These are phyloP conservation scores for Colletotrichum camelliae DNA, from an alignment of 2,329 filamentous ascomycete species.

Conservation along the genomic window DNA sequence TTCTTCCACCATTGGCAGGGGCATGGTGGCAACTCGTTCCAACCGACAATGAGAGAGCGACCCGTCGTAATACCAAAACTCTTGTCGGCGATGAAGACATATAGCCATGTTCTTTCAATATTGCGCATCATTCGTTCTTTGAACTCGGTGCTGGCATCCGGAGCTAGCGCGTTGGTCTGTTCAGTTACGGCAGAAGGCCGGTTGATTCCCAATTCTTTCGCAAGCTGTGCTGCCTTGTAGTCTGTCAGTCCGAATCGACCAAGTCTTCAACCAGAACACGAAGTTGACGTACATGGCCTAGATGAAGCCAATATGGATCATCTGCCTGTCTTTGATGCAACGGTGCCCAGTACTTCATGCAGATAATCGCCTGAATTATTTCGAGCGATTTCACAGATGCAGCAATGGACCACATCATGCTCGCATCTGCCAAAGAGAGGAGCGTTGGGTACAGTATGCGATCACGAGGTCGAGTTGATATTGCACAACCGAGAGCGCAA, in stretches of 20 bases:
- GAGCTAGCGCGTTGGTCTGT: constrained; percentile 20
- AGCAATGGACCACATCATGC: constrained; percentile 30
- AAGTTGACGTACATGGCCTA: constrained; percentile 24
- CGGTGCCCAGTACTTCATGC: constrained; percentile 29
- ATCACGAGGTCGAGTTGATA: constrained; percentile 28
- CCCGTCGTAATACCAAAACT: constrained; percentile 21
- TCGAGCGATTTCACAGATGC: constrained; percentile 28
- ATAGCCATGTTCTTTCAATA: constrained; percentile 20
- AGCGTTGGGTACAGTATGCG: constrained; percentile 26
- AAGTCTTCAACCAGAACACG: neutral
- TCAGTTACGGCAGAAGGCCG: constrained; percentile 22
- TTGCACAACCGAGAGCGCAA: constrained; percentile 29
- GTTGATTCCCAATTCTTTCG: constrained; percentile 27
- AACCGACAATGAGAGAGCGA: constrained; percentile 11
- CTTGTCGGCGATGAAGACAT: constrained; percentile 20
- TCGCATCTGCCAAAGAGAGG: constrained; percentile 26
- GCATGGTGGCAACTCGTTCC: constrained; percentile 15
- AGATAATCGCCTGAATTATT: constrained; percentile 28
- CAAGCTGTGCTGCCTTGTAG: constrained; percentile 25
- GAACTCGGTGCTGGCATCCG: constrained; percentile 3
- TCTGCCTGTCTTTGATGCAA: constrained; percentile 23
- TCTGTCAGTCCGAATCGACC: neutral
- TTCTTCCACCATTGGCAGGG: constrained; percentile 21
- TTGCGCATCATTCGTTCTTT: constrained; percentile 13
- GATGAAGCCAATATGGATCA: constrained; percentile 29